Base-by-base conservation (phyloP, 176 grass and related monocot genomes). In the Chrysopogon serrulatus region DNA sequence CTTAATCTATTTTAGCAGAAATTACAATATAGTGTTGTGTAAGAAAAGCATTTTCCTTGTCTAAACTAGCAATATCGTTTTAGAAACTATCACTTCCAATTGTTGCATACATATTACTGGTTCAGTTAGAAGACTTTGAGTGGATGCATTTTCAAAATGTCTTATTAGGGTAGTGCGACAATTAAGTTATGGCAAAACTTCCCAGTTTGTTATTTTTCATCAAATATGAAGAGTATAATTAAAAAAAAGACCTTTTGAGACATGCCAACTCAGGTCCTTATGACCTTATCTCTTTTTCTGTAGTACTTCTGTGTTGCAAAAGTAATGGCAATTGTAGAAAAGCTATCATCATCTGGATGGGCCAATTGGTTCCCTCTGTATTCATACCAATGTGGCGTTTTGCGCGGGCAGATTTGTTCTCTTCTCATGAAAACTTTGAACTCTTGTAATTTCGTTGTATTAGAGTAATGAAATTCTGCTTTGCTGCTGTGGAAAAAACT, bases 121-220 rank as follows among this genome's bases (percentile, higher is more conserved):
- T 54, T 62, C 65, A 65, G 33, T 43, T 83, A 43, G 15, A 79
- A 43, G 21, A 48, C 26, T 60, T 54, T 39, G 51, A 71, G 18
- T 37, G 10, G 2, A 21, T 21, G 47, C 27, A 64, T 37, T 63
- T 39, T 64, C 2, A 27, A 83, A 77, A 43, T 7, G 5, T 61
- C 63, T 31, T 53, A 37, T 68, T 59, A 65, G 1, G 31, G 19
- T 0, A 43, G 71, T 49, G 30, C 23, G 12, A 0, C 42, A 42
- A 19, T 65, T 79, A 28, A 41, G 65, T 53, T 73, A 57, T 37
- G 24, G 11, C 21, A 84, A 40, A 67, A 23, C 3, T 18, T 74
- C 79, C 57, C 57, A 73, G 10, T 57, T 71, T 79, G n/a, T 27
- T 71, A 71, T 61, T 69, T 85, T 65, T n/a, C 45, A 77, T 67